phyloP scores from a whole-genome alignment of 2,329 filamentous ascomycete genomes.

The Torrubiellomyces zombiae region DNA sequence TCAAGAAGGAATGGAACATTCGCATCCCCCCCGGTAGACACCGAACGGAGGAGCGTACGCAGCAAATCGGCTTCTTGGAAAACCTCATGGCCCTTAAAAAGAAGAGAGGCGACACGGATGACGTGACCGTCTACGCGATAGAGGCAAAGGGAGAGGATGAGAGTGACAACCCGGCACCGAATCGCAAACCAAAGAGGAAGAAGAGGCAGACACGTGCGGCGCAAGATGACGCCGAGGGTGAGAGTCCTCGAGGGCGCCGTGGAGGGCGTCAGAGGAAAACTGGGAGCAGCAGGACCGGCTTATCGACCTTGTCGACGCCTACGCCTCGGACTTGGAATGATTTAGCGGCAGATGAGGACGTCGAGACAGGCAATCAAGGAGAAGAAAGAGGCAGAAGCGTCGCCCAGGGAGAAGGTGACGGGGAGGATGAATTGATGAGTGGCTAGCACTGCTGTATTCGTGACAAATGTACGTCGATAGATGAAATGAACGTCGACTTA shows the following conservation, averaged over 20 bases:
- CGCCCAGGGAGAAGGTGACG: no score
- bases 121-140: constrained; percentile 42
- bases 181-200: constrained; percentile 18
- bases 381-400: no score
- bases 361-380: no score
- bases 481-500: no score
- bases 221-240: constrained; percentile 10
- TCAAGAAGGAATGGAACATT: constrained; percentile 26
- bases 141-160: constrained; percentile 24
- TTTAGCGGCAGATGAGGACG: no score
- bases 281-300: no score
- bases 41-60: constrained; percentile 28
- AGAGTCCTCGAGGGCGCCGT: constrained; percentile 1
- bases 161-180: constrained; percentile 23
- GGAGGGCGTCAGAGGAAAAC: constrained; percentile 8
- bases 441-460: no score
- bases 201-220: constrained; percentile 5
- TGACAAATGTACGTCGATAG: no score
- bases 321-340: no score
- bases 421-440: no score
- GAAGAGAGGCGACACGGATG: constrained; percentile 45
- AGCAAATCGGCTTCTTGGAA: constrained; percentile 43
- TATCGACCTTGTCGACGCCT: no score
- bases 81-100: constrained; percentile 49
- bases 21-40: constrained; percentile 28